Conservation (phyloP, 2,329 filamentous ascomycete species). For the Mycogone perniciosa region DNA sequence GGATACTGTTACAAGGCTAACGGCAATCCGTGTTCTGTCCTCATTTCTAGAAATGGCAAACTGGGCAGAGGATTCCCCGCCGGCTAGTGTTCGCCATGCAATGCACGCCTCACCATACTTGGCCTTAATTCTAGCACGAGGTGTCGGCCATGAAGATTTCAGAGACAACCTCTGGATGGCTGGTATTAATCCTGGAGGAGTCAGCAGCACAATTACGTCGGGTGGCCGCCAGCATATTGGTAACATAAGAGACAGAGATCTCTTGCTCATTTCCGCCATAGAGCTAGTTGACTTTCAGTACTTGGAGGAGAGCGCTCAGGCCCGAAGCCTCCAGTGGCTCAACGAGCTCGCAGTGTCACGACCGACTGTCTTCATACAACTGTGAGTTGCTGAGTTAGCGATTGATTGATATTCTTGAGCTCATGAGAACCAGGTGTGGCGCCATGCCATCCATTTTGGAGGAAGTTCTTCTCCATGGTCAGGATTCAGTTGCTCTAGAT, state of each 20-base stretch:
- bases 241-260: conserved; percentile 52
- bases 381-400: conserved; percentile 39
- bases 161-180: conserved; percentile 57
- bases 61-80: conserved; percentile 10
- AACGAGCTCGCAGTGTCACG: conserved; percentile 48
- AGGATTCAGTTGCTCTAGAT: conserved; percentile 53
- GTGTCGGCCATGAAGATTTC: conserved; percentile 51
- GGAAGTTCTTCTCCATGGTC: conserved; percentile 56
- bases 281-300: conserved; percentile 61
- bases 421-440: conserved; percentile 38
- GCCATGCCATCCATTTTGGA: conserved; percentile 54
- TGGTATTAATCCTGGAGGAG: conserved; percentile 41
- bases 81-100: conserved; percentile 13
- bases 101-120: conserved; percentile 50
- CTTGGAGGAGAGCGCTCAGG: conserved; percentile 56
- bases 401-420: conserved; percentile 5
- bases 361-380: conserved; percentile 49
- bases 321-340: conserved; percentile 53
- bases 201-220: conserved; percentile 19
- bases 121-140: conserved; percentile 51
- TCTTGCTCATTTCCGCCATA: conserved; percentile 57
- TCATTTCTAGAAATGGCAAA: conserved; percentile 47
- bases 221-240: conserved; percentile 28
- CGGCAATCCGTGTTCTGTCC: conserved; percentile 54
- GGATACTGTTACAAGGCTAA: conserved; percentile 53